These are phyloP conservation scores for Xylariaceae sp. DNA, from an alignment of 2,329 filamentous ascomycete species.

Conservation along the genomic window DNA sequence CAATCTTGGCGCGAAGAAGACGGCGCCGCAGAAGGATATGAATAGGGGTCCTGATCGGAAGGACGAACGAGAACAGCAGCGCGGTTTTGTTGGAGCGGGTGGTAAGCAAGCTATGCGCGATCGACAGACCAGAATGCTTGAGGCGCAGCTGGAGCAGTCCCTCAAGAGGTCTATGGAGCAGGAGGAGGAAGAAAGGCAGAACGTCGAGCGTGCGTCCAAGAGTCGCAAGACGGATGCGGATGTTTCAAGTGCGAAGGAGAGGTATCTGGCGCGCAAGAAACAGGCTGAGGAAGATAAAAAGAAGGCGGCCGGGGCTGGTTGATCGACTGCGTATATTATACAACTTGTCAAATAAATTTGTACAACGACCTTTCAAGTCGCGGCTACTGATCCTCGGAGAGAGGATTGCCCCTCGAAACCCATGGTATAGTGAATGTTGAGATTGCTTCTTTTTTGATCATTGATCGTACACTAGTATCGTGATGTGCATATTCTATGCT, in stretches of 20 bases:
- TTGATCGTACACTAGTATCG: too few species aligned
- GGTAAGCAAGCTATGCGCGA: conserved; percentile 67
- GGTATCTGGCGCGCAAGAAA: conserved; percentile 73
- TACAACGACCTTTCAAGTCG: too few species aligned
- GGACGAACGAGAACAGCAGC: conserved; percentile 28
- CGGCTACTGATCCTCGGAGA: too few species aligned
- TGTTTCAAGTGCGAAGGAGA: conserved; percentile 72
- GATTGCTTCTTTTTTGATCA: too few species aligned
- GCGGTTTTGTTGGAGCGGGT: conserved; percentile 40
- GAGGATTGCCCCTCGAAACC: too few species aligned
- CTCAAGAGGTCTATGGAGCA: conserved; percentile 69
- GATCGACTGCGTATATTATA: too few species aligned
- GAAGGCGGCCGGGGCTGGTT: conserved; percentile 19
- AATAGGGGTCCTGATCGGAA: conserved; percentile 26
- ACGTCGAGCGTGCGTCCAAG: conserved; percentile 64
- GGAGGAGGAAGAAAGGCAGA: conserved; percentile 60
- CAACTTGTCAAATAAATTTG: too few species aligned
- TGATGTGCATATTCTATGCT: too few species aligned
- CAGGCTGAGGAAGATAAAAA: conserved; percentile 68
- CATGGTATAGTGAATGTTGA: too few species aligned
- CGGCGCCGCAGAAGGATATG: conserved; percentile 38
- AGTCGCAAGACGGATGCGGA: conserved; percentile 73
- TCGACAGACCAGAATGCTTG: conserved; percentile 74
- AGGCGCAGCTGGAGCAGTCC: conserved; percentile 69
- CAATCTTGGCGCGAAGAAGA: conserved; percentile 65